Evolutionary conservation across 2,329 filamentous ascomycete species (phyloP).

Genomic region (Aschersonia sp.): DNA sequence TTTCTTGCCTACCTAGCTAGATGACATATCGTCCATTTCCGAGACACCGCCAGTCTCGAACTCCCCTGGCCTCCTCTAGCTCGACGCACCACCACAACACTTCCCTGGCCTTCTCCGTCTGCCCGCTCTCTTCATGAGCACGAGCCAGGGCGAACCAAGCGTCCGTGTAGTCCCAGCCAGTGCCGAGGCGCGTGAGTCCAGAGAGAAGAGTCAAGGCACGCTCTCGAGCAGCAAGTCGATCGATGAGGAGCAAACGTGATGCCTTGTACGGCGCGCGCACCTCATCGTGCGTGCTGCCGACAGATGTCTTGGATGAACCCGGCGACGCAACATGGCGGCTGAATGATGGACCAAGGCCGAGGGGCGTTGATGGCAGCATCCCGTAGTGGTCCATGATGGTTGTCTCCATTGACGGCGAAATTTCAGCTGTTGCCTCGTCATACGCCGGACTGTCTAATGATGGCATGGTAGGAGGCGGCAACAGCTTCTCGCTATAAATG

Average conservation of each 20-base stretch:
- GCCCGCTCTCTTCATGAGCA: slow-evolving; percentile 76
- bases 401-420: slow-evolving; percentile 1
- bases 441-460: slow-evolving; percentile 14
- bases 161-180: slow-evolving; percentile 82
- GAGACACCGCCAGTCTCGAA: slow-evolving; percentile 65
- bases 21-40: slow-evolving; percentile 51
- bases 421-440: background rate
- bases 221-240: slow-evolving; percentile 79
- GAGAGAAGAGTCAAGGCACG: slow-evolving; percentile 75
- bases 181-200: slow-evolving; percentile 69
- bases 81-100: slow-evolving; percentile 97
- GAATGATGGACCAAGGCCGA: slow-evolving; percentile 27
- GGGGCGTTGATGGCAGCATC: slow-evolving; percentile 26
- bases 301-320: slow-evolving; percentile 7
- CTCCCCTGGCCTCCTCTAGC: slow-evolving; percentile 70
- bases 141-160: slow-evolving; percentile 84
- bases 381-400: slow-evolving; percentile 1
- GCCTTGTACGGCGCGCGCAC: slow-evolving; percentile 39
- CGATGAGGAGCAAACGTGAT: slow-evolving; percentile 54
- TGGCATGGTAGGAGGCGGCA: slow-evolving; percentile 41
- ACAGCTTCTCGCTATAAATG: slow-evolving; percentile 57
- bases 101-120: slow-evolving; percentile 77
- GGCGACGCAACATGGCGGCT: background rate
- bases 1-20: slow-evolving; percentile 6
- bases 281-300: slow-evolving; percentile 14